Base-by-base conservation (phyloP, 441 rosid genomes). In the Gossypium trilobum region DNA sequence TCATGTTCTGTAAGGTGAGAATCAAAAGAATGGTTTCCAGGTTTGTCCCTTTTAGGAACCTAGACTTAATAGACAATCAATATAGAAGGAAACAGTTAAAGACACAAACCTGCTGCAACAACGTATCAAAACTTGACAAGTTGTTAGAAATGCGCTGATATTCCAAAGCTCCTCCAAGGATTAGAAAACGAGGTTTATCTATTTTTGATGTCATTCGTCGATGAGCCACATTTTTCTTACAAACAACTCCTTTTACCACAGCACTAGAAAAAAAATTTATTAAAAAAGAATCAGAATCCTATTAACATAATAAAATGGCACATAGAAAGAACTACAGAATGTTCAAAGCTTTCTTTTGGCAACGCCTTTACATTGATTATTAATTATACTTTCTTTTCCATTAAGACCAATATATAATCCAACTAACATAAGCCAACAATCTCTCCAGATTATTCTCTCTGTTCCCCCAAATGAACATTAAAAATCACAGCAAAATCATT, bases 151-250 rank as follows among this genome's bases (percentile, higher is more conserved):
- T 84, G 39, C 95, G 88, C 78, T 88, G 95, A 82, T 88, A 89
- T 79, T 89, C 95, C 76, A 89, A 85, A 81, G 95, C 95, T 73
- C 95, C 95, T 76, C 87, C 95, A 71, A 89, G 91, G 61, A 88
- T 83, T 76, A 89, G 84, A 73, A 88, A 80, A 68, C 88, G 89
- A 19, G 95, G 95, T 74, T 80, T 89, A 70, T 86, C 89, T 25
- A 88, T 83, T 75, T 84, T 89, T 64, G 95, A 84, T 54, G 85
- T 87, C 95, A 89, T 89, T 58, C 92, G 87, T 73, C 95, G 87
- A 79, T 89, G 95, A 72, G 95, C 92, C 79, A 89, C 89, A 60
- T 89, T 89, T 88, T 89, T 89, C 87, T 88, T 89, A 68, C 92
- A 89, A 74, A 88, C 92, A 79, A 89, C 95, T 79, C 95, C 95